A percentile compares a stretch with the other conserved stretches of the same genome.
These are phyloP conservation scores for Neckera pumila DNA, from an alignment of 225 moss, liverwort and hornwort genomes.

Conservation along the genomic window DNA sequence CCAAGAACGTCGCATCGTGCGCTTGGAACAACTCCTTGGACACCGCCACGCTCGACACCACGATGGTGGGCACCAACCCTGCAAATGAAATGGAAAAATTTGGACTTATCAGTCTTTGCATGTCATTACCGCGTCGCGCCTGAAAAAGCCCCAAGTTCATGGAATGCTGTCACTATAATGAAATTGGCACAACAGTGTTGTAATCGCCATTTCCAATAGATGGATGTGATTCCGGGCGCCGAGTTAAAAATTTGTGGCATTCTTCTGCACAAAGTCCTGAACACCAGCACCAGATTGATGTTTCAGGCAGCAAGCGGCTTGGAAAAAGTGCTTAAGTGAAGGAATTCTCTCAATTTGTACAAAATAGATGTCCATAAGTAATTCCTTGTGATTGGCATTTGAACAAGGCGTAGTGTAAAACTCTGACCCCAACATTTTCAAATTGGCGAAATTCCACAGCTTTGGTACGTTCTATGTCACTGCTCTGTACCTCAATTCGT, in stretches of 20 bases:
- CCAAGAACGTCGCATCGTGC: not conserved
- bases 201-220: not conserved
- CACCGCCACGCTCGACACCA: constrained; percentile 4
- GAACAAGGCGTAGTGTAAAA: not conserved
- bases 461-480: not conserved
- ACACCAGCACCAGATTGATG: not conserved
- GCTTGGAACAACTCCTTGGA: constrained; percentile 13
- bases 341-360: not conserved
- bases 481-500: not conserved
- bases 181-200: not conserved
- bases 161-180: not conserved
- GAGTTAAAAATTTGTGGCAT: not conserved
- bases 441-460: not conserved
- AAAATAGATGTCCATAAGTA: not conserved
- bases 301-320: not conserved
- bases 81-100: not conserved
- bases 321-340: no score
- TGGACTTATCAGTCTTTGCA: not conserved
- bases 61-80: constrained; percentile 17
- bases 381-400: not conserved
- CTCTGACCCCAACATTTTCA: not conserved
- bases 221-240: not conserved
- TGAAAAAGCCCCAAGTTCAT: no score
- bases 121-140: not conserved
- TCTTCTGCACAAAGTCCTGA: not conserved